A percentile compares a stretch with the other conserved stretches of the same genome.
Evolutionary conservation across 1,284 basidiomycete species (phyloP).

Genomic region (Limonomyces culmigenus): DNA sequence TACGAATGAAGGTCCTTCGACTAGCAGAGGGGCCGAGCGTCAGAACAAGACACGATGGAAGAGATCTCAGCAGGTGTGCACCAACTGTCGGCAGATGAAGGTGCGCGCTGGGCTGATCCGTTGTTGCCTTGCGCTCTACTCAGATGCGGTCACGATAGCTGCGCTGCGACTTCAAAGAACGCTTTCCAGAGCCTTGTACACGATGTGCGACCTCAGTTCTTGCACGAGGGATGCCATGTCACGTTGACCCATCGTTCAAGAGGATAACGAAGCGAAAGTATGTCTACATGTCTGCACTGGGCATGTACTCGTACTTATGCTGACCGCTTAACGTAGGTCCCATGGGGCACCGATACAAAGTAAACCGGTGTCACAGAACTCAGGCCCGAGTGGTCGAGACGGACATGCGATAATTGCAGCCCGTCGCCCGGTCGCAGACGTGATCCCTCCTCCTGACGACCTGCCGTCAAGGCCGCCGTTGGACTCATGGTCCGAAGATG

Average conservation of each 20-base stretch:
- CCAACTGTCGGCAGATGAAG: neutral
- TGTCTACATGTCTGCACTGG: neutral
- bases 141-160: neutral
- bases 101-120: neutral
- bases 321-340: too few relatives aligned
- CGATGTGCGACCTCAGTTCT: neutral
- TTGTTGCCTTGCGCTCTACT: neutral
- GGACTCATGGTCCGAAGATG: neutral
- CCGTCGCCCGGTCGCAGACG: neutral
- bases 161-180: neutral
- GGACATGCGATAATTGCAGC: too few relatives aligned
- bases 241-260: conserved; percentile 1
- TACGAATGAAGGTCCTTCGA: too few relatives aligned
- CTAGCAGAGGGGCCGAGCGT: too few relatives aligned
- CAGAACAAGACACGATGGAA: too few relatives aligned
- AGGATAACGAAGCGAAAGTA: neutral
- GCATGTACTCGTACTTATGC: too few relatives aligned
- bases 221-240: neutral
- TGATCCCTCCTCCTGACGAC: neutral
- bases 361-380: conserved; percentile 5
- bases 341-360: too few relatives aligned
- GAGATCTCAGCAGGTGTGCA: neutral
- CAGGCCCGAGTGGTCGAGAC: conserved; percentile 13
- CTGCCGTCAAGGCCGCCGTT: neutral
- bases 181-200: neutral